These are phyloP conservation scores for Kwoniella shandongensis DNA, from an alignment of 768 basidiomycete genomes.

Conservation along the genomic window DNA sequence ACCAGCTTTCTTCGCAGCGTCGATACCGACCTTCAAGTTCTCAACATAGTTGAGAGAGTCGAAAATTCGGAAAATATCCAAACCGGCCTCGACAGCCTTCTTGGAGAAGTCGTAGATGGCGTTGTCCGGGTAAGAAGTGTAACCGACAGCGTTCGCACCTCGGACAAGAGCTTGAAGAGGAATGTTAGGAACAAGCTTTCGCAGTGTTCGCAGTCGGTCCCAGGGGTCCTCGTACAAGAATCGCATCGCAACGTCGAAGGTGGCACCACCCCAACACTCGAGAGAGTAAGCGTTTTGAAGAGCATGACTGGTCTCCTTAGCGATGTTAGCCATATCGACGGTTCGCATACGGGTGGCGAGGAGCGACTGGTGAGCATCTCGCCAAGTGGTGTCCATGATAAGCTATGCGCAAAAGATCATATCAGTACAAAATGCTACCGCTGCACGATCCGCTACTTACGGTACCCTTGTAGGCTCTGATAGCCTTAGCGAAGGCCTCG, in stretches of 20 bases:
- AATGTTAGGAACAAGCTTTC: conserved; percentile 96
- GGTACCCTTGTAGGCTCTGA: conserved; percentile 85
- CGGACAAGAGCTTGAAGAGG: conserved; percentile 97
- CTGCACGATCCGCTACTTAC: neutral
- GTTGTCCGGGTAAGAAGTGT: conserved; percentile 98
- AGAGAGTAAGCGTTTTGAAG: conserved; percentile 92
- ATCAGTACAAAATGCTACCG: neutral
- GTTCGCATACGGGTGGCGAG: conserved; percentile 95
- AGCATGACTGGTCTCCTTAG: conserved; percentile 93
- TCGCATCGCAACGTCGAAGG: conserved; percentile 98
- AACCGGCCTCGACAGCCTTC: conserved; percentile 98
- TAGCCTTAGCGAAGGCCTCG: conserved; percentile 96
- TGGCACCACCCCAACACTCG: conserved; percentile 99
- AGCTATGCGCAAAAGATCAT: conserved; percentile 28
- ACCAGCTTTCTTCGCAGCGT: conserved; percentile 98
- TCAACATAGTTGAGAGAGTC: conserved; percentile 99
- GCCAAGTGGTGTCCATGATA: conserved; percentile 85
- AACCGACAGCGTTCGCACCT: conserved; percentile 98
- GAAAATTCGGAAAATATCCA: conserved; percentile 99
- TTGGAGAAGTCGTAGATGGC: conserved; percentile 99
- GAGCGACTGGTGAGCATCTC: conserved; percentile 97
- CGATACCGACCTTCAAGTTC: conserved; percentile 97
- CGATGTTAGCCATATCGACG: conserved; percentile 96
- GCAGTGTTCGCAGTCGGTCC: conserved; percentile 90
- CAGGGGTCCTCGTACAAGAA: conserved; percentile 99